phyloP scores from a whole-genome alignment of 2,329 filamentous ascomycete species.

The Cercospora brassicicola region DNA sequence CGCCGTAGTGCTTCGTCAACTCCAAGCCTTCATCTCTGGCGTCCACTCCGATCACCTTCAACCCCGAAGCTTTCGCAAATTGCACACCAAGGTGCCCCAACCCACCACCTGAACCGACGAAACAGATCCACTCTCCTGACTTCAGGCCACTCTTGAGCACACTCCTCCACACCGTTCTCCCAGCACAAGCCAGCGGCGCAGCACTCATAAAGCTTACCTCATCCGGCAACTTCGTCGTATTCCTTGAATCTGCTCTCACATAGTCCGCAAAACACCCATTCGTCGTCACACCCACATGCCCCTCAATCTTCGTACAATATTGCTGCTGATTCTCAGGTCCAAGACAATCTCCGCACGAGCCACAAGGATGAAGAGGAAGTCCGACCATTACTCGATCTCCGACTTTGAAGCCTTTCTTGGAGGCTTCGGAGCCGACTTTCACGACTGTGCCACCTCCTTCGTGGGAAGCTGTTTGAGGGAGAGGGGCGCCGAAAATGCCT shows the following conservation, averaged over 20 bases:
- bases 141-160: slow-evolving; percentile 47
- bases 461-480: slow-evolving; percentile 58
- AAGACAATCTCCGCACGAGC: slow-evolving; percentile 54
- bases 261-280: slow-evolving; percentile 62
- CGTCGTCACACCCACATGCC: slow-evolving; percentile 52
- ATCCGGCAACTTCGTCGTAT: slow-evolving; percentile 51
- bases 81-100: slow-evolving; percentile 57
- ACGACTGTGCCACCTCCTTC: slow-evolving; percentile 60
- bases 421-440: slow-evolving; percentile 42
- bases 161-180: slow-evolving; percentile 53
- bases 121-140: slow-evolving; percentile 43
- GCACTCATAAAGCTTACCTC: slow-evolving; percentile 53
- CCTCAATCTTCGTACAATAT: slow-evolving; percentile 52
- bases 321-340: slow-evolving; percentile 53
- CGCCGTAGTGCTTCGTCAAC: slow-evolving; percentile 51
- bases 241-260: slow-evolving; percentile 52
- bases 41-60: slow-evolving; percentile 57
- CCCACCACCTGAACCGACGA: slow-evolving; percentile 54
- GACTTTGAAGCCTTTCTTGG: slow-evolving; percentile 45
- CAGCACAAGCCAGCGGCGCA: slow-evolving; percentile 60
- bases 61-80: slow-evolving; percentile 53
- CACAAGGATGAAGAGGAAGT: slow-evolving; percentile 56
- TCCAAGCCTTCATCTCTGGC: slow-evolving; percentile 56
- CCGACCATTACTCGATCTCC: slow-evolving; percentile 60
- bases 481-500: slow-evolving; percentile 50